Base-by-base conservation (phyloP, 345 rosid species). In the Euphorbia pulcherrima region DNA sequence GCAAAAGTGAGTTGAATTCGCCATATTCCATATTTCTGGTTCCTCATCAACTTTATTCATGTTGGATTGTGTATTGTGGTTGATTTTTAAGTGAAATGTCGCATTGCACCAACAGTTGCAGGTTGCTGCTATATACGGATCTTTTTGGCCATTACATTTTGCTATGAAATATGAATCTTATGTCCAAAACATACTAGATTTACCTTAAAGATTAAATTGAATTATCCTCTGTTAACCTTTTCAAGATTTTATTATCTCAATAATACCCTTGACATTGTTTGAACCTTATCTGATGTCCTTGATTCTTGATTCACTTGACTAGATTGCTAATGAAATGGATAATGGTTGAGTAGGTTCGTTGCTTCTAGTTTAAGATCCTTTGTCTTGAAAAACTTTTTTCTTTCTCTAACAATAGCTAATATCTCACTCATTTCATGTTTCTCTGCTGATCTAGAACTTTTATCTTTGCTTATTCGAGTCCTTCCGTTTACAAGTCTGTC, bases 1-100 rank as follows among this genome's bases (percentile, higher is more conserved):
- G 96, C 61, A 90, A 89, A 89, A 85, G 99, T 92, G 79, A 72
- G 86, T 74, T 13, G 18, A 65, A 71, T 26, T 23, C 41, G 24
- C 61, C 12, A 4, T 33, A 40, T 26, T 69, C 46, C 53, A 1
- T n/a, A 1, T 72, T 63, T 62, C 26, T 40, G 9, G 9, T 39
- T 44, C 37, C 30, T 57, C 40, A 18, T 12, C 17, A 35, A 23
- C 13, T 20, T 54, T 23, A 28, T 27, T 40, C 55, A 54, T 16
- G 11, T 58, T 24, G 17, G 50, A 10, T 56, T 28, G 27, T 40
- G 30, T n/a, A 29, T 58, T 33, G 23, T 16, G 39, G 61, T 57
- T 57, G 44, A 18, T 8, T 60, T 60, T 60, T 33, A 12, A 44
- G 50, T 44, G 50, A 44, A 44, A 44, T 12, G 16, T 44, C 18